These are phyloP conservation scores for Kodamaea leandrae DNA, from an alignment of 805 yeast species.

Conservation along the genomic window DNA sequence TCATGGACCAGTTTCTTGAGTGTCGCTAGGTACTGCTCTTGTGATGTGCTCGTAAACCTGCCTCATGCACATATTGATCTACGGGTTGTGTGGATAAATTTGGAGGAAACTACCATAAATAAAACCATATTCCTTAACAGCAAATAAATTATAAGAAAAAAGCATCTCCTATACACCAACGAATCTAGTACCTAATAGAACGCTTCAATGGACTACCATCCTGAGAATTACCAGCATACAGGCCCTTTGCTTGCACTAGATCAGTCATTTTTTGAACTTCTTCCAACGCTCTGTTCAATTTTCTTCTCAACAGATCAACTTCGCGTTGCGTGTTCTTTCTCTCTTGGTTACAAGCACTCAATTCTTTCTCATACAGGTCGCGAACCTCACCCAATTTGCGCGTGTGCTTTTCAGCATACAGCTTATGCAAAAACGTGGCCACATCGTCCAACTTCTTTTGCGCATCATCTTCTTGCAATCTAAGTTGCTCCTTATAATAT, in stretches of 20 bases:
- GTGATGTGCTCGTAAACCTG: too few species aligned
- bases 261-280: constrained; percentile 16
- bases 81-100: too few species aligned
- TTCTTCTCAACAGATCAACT: constrained; percentile 15
- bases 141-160: too few species aligned
- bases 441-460: constrained; percentile 57
- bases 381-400: constrained; percentile 63
- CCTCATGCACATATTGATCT: too few species aligned
- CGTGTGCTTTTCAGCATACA: constrained; percentile 75
- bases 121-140: too few species aligned
- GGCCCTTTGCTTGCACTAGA: constrained; percentile 13
- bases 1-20: too few species aligned
- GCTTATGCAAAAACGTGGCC: constrained; percentile 68
- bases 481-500: constrained; percentile 23
- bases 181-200: background rate
- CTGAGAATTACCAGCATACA: constrained; percentile 9
- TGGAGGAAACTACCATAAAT: too few species aligned
- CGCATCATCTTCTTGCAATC: constrained; percentile 45
- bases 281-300: constrained; percentile 14
- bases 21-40: too few species aligned
- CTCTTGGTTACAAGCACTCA: constrained; percentile 10
- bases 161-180: too few species aligned
- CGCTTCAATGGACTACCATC: constrained; percentile 1
- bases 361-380: constrained; percentile 15
- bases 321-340: constrained; percentile 14